Evolutionary conservation across 176 grass and related monocot species (phyloP).

Genomic region (Avena insularis): DNA sequence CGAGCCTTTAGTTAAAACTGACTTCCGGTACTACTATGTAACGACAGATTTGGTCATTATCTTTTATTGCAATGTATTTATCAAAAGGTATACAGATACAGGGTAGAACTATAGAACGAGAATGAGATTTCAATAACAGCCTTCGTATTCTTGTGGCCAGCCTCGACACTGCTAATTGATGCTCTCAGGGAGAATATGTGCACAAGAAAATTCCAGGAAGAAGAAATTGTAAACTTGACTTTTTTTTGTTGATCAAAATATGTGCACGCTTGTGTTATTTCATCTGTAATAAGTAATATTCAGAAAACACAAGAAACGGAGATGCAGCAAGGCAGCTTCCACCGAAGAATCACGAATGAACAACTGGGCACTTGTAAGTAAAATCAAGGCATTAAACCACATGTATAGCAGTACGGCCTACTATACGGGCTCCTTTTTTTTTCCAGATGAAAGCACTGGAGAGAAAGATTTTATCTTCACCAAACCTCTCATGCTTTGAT

Average conservation of each 20-base stretch:
- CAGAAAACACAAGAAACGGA: slow-evolving; percentile 3
- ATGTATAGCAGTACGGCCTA: slow-evolving; percentile 28
- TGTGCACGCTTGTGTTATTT: slow-evolving; percentile 36
- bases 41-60: too few species aligned
- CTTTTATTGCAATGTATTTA: too few species aligned
- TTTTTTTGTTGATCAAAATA: slow-evolving; percentile 24
- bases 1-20: too few species aligned
- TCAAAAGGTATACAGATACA: too few species aligned
- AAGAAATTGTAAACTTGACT: too few species aligned
- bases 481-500: slow-evolving; percentile 76
- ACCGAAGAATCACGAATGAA: slow-evolving; percentile 34
- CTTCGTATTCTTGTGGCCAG: too few species aligned
- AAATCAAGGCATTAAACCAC: slow-evolving; percentile 6
- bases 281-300: slow-evolving; percentile 6
- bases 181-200: too few species aligned
- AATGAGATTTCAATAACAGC: too few species aligned
- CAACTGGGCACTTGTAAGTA: background rate
- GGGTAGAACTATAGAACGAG: too few species aligned
- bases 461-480: slow-evolving; percentile 31
- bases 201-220: too few species aligned
- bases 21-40: too few species aligned
- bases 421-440: background rate
- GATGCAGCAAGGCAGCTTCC: slow-evolving; percentile 20
- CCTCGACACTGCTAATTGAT: too few species aligned
- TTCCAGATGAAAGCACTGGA: slow-evolving; percentile 12